Evolutionary conservation across 805 yeast species (phyloP).

Genomic region (Saccharomycopsis capsularis): DNA sequence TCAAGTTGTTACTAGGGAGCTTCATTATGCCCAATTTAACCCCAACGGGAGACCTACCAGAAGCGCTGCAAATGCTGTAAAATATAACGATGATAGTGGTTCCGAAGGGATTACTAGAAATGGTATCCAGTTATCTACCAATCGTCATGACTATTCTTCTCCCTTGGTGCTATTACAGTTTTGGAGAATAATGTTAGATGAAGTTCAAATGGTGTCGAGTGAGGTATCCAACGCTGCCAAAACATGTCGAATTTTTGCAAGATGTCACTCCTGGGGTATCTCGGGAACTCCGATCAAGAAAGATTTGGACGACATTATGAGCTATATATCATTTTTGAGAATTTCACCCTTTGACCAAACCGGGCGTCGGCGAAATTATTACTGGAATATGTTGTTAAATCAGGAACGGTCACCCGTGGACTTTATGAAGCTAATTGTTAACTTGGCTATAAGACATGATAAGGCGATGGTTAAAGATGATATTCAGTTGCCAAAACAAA

Average conservation of each 20-base stretch:
- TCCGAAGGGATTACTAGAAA: conserved; percentile 15
- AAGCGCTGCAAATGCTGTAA: conserved; percentile 23
- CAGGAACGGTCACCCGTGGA: conserved; percentile 30
- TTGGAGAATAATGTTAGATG: conserved; percentile 87
- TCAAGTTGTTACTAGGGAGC: conserved; percentile 59
- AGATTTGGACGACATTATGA: conserved; percentile 58
- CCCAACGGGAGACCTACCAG: conserved; percentile 36
- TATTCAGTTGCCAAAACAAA: conserved; percentile 72
- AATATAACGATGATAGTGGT: neutral
- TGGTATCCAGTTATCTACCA: conserved; percentile 24
- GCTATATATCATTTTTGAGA: conserved; percentile 61
- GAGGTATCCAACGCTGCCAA: conserved; percentile 70
- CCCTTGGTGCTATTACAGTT: conserved; percentile 79
- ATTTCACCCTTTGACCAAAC: conserved; percentile 51
- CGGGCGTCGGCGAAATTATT: conserved; percentile 17
- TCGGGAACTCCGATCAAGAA: conserved; percentile 88
- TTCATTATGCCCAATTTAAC: conserved; percentile 71
- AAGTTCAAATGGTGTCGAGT: conserved; percentile 85
- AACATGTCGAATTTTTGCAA: conserved; percentile 71
- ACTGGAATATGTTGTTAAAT: conserved; percentile 15
- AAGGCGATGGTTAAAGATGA: conserved; percentile 76
- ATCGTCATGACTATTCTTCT: conserved; percentile 55
- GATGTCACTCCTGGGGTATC: conserved; percentile 94
- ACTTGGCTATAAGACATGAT: conserved; percentile 68
- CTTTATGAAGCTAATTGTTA: conserved; percentile 45